Conservation (phyloP, 1,284 basidiomycete genomes). For the Earliella scabrosa region DNA sequence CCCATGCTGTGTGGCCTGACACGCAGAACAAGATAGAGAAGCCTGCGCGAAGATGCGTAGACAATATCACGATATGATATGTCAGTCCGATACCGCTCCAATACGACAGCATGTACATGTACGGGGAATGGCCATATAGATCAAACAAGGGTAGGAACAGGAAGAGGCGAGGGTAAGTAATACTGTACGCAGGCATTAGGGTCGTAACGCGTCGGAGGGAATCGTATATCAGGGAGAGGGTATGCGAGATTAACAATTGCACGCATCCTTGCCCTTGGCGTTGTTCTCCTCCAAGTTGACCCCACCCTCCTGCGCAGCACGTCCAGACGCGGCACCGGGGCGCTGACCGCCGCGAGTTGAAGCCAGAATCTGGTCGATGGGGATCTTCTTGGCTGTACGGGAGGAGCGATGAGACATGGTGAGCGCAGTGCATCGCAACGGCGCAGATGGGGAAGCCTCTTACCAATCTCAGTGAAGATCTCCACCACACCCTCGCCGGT, state of each 20-base stretch:
- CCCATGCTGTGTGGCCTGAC: too few relatives aligned
- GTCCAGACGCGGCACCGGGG: slow-evolving; percentile 59
- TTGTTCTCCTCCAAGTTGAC: slow-evolving; percentile 80
- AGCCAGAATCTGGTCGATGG: slow-evolving; percentile 90
- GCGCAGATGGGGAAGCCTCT: slow-evolving; percentile 31
- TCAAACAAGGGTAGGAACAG: slow-evolving; percentile 33
- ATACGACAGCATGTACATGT: slow-evolving; percentile 41
- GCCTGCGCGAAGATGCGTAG: not conserved
- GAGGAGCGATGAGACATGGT: not conserved
- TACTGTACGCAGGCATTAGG: slow-evolving; percentile 27
- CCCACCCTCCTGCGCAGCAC: slow-evolving; percentile 57
- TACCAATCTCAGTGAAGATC: slow-evolving; percentile 98
- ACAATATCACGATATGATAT: slow-evolving; percentile 27
- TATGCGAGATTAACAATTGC: slow-evolving; percentile 61
- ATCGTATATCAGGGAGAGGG: slow-evolving; percentile 3
- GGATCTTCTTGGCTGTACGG: slow-evolving; percentile 88
- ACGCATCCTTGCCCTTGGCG: slow-evolving; percentile 73
- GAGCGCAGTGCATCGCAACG: slow-evolving; percentile 15
- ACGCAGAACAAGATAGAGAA: too few relatives aligned
- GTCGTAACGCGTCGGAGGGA: slow-evolving; percentile 23
- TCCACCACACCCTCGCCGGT: slow-evolving; percentile 97
- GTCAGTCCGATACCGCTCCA: slow-evolving; percentile 29
- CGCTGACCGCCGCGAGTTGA: slow-evolving; percentile 71
- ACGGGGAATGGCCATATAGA: slow-evolving; percentile 38
- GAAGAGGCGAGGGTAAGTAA: slow-evolving; percentile 24